A percentile compares a stretch with the other conserved stretches of the same genome.
Conservation (phyloP, 192 early-diverging fungal genomes). For the Piromyces sp. region DNA sequence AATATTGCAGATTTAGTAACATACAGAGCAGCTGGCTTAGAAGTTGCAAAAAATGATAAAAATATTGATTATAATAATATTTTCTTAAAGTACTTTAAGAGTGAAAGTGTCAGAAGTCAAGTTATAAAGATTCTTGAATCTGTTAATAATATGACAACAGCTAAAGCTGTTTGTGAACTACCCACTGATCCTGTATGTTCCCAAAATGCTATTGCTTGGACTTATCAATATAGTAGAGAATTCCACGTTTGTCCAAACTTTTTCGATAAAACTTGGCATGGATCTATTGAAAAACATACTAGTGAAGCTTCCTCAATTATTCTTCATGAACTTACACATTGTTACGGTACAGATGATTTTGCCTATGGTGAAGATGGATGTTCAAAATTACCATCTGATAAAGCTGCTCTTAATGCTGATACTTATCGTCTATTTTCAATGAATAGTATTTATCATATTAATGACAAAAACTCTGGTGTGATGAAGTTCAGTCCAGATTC, state of each 20-base stretch:
- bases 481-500: neutral
- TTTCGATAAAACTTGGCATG: neutral
- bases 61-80: neutral
- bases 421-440: neutral
- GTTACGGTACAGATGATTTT: neutral
- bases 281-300: neutral
- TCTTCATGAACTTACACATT: neutral
- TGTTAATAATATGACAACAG: neutral
- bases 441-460: neutral
- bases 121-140: neutral
- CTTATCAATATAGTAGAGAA: neutral
- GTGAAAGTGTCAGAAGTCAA: neutral
- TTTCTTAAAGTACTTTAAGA: neutral
- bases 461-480: neutral
- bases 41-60: neutral
- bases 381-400: neutral
- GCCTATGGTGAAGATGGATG: neutral
- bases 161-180: neutral
- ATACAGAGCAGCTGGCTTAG: neutral
- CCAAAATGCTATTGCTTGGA: neutral
- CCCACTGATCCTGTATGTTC: neutral
- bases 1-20: neutral
- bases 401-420: neutral
- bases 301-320: neutral
- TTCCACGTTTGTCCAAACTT: neutral